Percentiles rank a stretch among this genome's conserved stretches.
phyloP scores from a whole-genome alignment of 2,329 filamentous ascomycete genomes.

The Xylaria sp. region DNA sequence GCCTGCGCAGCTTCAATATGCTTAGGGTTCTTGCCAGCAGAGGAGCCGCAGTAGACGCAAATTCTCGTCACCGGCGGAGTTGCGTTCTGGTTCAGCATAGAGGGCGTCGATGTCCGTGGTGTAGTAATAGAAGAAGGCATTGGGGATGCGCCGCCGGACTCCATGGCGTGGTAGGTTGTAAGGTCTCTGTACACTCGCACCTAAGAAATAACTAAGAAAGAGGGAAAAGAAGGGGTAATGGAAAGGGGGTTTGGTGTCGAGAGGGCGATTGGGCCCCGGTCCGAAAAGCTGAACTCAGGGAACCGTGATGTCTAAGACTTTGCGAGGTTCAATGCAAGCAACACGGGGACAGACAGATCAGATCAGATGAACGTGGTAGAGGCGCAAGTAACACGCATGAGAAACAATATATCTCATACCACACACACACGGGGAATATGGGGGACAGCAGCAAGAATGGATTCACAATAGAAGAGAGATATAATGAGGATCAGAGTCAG shows the following conservation, averaged over 20 bases:
- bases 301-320: constrained; percentile 35
- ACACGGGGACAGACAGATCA: constrained; percentile 26
- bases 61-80: constrained; percentile 68
- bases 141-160: constrained; percentile 54
- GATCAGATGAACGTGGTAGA: constrained; percentile 22
- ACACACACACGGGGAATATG: not conserved
- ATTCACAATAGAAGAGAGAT: not conserved
- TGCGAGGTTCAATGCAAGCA: constrained; percentile 19
- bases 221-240: not conserved
- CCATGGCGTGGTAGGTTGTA: constrained; percentile 47
- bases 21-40: constrained; percentile 73
- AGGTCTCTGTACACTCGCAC: not conserved
- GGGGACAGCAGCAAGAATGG: not conserved
- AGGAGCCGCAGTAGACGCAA: constrained; percentile 94
- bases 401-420: constrained; percentile 11
- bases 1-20: constrained; percentile 82
- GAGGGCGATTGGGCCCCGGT: not conserved
- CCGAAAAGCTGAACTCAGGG: constrained; percentile 1
- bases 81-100: constrained; percentile 46
- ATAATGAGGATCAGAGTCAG: constrained; percentile 11
- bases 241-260: constrained; percentile 14
- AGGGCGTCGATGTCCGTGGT: constrained; percentile 48
- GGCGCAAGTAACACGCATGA: constrained; percentile 20
- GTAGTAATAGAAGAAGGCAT: constrained; percentile 46
- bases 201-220: not conserved